A percentile compares a stretch with the other conserved stretches of the same genome.
These are phyloP conservation scores for Cornus florida DNA, from an alignment of 148 eudicot genomes.

Conservation along the genomic window DNA sequence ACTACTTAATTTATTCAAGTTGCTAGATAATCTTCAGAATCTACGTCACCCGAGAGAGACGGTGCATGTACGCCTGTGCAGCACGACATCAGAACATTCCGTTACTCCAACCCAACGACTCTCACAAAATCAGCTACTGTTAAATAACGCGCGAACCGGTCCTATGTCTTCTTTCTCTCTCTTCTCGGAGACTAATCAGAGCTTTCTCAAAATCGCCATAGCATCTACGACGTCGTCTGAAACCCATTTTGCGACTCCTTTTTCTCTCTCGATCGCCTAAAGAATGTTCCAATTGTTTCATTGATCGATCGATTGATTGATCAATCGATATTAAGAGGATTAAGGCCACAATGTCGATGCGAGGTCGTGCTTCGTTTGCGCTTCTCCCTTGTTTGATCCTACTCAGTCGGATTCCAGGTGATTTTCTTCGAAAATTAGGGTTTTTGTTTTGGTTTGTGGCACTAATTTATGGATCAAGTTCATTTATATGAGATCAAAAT, in stretches of 20 bases:
- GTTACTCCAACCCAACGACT: no score
- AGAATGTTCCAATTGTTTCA: neutral
- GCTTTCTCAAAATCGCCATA: no score
- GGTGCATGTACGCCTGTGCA: no score
- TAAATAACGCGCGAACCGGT: neutral
- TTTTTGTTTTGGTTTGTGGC: neutral
- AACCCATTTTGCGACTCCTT: no score
- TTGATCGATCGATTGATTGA: slow-evolving; percentile 9
- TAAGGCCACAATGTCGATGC: slow-evolving; percentile 14
- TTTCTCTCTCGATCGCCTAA: no score
- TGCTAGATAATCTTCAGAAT: no score
- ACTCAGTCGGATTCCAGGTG: slow-evolving; percentile 52
- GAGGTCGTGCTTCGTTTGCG: slow-evolving; percentile 16
- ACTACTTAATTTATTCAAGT: no score
- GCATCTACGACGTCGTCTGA: no score
- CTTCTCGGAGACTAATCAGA: no score
- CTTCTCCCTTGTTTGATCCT: slow-evolving; percentile 20
- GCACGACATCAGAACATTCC: no score
- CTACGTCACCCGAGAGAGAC: no score
- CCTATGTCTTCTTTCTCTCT: no score
- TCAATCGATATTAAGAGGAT: slow-evolving; percentile 15
- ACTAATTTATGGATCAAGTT: neutral
- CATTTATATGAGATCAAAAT: neutral
- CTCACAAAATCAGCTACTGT: neutral
- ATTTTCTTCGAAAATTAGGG: neutral